These are phyloP conservation scores for Colletotrichum spaethianum DNA, from an alignment of 2,329 filamentous ascomycete species.

Conservation along the genomic window DNA sequence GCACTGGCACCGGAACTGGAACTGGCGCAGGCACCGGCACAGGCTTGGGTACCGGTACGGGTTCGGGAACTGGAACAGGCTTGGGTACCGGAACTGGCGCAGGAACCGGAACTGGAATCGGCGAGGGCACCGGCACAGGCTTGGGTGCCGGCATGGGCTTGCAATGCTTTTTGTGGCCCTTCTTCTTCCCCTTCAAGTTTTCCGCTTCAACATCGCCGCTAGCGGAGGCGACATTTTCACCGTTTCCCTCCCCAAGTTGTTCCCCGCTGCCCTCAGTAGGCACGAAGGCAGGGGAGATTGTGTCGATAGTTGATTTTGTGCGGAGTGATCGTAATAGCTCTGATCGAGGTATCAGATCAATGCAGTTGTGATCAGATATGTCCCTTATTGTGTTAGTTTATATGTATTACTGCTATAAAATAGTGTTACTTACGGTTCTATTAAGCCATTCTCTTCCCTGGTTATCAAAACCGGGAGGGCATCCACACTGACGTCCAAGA, in stretches of 20 bases:
- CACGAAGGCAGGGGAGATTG: not conserved
- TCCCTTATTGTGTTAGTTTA: not conserved
- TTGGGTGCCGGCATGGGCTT: not conserved
- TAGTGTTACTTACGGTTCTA: not conserved
- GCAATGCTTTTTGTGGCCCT: not conserved
- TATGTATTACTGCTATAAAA: not conserved
- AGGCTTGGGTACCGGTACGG: not conserved
- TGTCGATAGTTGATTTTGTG: not conserved
- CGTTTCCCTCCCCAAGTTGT: too few species aligned
- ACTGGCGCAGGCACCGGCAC: not conserved
- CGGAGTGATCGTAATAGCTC: not conserved
- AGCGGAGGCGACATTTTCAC: not conserved
- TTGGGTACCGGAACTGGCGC: not conserved
- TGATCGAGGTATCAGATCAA: not conserved
- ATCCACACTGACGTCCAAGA: not conserved
- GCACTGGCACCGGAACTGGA: not conserved
- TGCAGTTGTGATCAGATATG: not conserved
- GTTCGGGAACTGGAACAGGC: not conserved
- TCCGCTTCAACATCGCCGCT: not conserved
- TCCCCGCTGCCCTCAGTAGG: not conserved
- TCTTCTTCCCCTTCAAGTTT: not conserved
- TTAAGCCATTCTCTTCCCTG: not conserved
- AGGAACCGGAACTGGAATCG: too few species aligned
- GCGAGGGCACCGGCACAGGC: not conserved
- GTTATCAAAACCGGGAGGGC: not conserved